Evolutionary conservation across 768 basidiomycete species (phyloP).

Genomic region (Pleurotus tuber-regium): DNA sequence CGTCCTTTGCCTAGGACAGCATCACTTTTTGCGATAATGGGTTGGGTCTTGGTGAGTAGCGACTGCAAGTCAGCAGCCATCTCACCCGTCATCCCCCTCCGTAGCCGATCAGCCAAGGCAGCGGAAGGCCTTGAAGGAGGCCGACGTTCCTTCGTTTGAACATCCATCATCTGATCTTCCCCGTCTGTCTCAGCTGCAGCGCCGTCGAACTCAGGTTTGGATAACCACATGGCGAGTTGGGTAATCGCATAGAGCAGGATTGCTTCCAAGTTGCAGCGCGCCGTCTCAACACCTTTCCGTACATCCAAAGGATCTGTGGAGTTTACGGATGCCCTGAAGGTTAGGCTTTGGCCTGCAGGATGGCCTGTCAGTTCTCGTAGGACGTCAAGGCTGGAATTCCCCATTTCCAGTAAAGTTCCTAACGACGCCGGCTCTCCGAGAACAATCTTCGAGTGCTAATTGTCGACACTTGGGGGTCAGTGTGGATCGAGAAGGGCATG

Average conservation of each 20-base stretch:
- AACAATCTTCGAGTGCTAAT: conserved; percentile 82
- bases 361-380: conserved; percentile 63
- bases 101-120: conserved; percentile 60
- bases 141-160: conserved; percentile 30
- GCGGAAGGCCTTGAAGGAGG: conserved; percentile 42
- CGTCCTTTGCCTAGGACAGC: conserved; percentile 40
- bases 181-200: conserved; percentile 36
- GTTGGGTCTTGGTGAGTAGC: conserved; percentile 62
- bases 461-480: conserved; percentile 3
- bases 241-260: conserved; percentile 70
- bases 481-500: neutral
- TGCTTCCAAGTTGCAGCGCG: conserved; percentile 63
- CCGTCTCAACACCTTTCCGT: conserved; percentile 52
- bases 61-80: conserved; percentile 71
- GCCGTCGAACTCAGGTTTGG: conserved; percentile 65
- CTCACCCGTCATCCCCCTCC: conserved; percentile 79
- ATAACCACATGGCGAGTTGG: conserved; percentile 77
- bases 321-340: conserved; percentile 28
- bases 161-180: conserved; percentile 38
- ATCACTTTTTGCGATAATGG: conserved; percentile 60
- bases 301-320: conserved; percentile 44
- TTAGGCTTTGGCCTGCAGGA: conserved; percentile 55
- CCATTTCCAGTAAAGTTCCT: conserved; percentile 85
- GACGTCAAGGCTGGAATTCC: conserved; percentile 73
- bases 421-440: conserved; percentile 79